These are phyloP conservation scores for Rhododendron williamsianum DNA, from an alignment of 148 eudicot genomes.

Conservation along the genomic window DNA sequence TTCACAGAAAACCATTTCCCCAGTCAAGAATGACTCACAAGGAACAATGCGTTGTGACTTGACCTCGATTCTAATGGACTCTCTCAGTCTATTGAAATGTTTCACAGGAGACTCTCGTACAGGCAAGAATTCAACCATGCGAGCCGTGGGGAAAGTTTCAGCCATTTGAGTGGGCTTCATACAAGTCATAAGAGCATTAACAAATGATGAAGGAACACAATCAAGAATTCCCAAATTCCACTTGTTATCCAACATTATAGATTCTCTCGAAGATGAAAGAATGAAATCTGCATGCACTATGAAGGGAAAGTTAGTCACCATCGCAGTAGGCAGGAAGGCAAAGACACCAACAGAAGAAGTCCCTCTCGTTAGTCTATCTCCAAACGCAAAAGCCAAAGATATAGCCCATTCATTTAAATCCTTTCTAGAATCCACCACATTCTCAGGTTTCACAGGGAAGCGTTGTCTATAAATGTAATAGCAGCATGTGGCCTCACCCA, in stretches of 20 bases:
- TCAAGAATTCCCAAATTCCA: conserved; percentile 36
- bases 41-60: conserved; percentile 26
- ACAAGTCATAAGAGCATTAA: too few relatives aligned
- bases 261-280: conserved; percentile 41
- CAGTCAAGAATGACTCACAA: conserved; percentile 24
- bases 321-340: conserved; percentile 43
- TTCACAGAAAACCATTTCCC: conserved; percentile 8
- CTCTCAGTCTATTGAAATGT: conserved; percentile 25
- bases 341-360: conserved; percentile 33
- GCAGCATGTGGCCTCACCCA: conserved; percentile 25
- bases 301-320: conserved; percentile 47
- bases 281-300: conserved; percentile 47
- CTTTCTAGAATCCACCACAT: conserved; percentile 24
- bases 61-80: conserved; percentile 15
- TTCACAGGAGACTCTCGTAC: conserved; percentile 17
- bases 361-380: conserved; percentile 34
- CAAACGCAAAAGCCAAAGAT: conserved; percentile 42
- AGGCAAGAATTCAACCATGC: conserved; percentile 14
- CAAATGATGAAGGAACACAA: too few relatives aligned
- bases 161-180: too few relatives aligned
- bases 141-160: too few relatives aligned
- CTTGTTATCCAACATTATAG: conserved; percentile 33
- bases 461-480: conserved; percentile 40
- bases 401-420: conserved; percentile 35
- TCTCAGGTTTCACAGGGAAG: conserved; percentile 31